Evolutionary conservation across 345 rosid species (phyloP).

Genomic region (Salix purpurea): DNA sequence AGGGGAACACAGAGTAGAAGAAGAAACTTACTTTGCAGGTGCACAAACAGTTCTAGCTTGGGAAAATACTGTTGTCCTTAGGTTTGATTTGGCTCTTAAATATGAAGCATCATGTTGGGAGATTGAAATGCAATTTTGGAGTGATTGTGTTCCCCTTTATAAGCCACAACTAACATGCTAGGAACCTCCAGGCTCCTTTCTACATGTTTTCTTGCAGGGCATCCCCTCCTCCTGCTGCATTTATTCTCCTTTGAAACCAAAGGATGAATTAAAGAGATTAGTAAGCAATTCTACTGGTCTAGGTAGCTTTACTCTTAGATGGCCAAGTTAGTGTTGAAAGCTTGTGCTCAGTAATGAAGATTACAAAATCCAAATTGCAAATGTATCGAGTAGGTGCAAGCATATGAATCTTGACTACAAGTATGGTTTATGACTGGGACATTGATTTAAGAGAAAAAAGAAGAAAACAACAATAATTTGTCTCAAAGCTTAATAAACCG

Average conservation of each 20-base stretch:
- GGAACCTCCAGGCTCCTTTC: slow-evolving; percentile 36
- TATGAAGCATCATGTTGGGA: neutral
- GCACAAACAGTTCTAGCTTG: too few species aligned
- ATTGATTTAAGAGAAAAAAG: neutral
- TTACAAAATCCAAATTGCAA: too few species aligned
- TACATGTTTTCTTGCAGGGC: slow-evolving; percentile 40
- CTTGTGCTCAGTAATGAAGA: too few species aligned
- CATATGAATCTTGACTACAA: neutral
- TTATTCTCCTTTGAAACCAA: slow-evolving; percentile 27
- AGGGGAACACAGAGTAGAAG: neutral
- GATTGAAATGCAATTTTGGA: slow-evolving; percentile 7
- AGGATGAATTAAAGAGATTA: neutral
- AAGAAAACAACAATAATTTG: neutral
- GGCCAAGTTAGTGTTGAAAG: too few species aligned
- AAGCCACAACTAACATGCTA: slow-evolving; percentile 32
- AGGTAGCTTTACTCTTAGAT: neutral
- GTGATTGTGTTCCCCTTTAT: slow-evolving; percentile 37
- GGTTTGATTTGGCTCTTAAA: neutral
- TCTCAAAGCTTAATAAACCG: neutral
- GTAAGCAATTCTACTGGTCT: neutral
- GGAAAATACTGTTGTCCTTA: neutral
- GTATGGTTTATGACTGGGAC: neutral
- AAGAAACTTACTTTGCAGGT: neutral
- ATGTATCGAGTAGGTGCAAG: neutral
- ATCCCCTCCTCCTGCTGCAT: slow-evolving; percentile 34